A percentile compares a stretch with the other conserved stretches of the same genome.
Evolutionary conservation across 2,329 filamentous ascomycete genomes (phyloP).

Genomic region (Fusarium transvaalense): DNA sequence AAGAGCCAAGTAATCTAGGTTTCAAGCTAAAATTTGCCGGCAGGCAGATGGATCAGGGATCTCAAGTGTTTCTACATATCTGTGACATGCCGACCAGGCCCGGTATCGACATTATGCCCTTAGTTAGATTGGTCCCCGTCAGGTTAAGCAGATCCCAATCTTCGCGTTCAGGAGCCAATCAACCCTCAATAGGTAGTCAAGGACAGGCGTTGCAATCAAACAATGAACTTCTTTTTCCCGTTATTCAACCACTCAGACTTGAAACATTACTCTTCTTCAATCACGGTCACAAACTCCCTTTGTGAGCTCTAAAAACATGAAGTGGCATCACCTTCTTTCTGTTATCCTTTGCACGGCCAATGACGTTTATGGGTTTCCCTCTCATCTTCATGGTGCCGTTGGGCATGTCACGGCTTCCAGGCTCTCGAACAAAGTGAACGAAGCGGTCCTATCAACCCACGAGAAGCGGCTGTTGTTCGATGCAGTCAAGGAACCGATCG

Average conservation of each 20-base stretch:
- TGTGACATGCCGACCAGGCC: neutral
- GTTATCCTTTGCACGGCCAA: neutral
- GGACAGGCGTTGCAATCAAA: neutral
- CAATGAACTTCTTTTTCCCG: slow-evolving; percentile 18
- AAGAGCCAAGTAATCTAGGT: neutral
- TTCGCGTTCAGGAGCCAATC: neutral
- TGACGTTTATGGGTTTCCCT: slow-evolving; percentile 3
- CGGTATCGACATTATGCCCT: neutral
- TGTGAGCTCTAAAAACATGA: slow-evolving; percentile 7
- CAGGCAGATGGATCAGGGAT: neutral
- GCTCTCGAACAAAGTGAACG: slow-evolving; percentile 6
- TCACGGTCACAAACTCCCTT: slow-evolving; percentile 6
- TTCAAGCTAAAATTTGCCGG: neutral
- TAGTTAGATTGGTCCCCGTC: neutral
- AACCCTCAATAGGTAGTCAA: neutral
- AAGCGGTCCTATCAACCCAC: neutral
- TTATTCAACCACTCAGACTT: neutral
- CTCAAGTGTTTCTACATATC: no score
- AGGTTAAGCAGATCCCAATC: slow-evolving; percentile 11
- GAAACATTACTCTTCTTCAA: neutral
- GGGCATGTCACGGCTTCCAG: neutral
- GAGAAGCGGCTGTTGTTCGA: slow-evolving; percentile 6
- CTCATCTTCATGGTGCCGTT: slow-evolving; percentile 1
- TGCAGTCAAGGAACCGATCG: slow-evolving; percentile 3
- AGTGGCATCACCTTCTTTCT: slow-evolving; percentile 14